Percentiles rank a stretch among this genome's conserved stretches.
phyloP scores from a whole-genome alignment of 106 monocot species.

The Amphibolis antarctica region DNA sequence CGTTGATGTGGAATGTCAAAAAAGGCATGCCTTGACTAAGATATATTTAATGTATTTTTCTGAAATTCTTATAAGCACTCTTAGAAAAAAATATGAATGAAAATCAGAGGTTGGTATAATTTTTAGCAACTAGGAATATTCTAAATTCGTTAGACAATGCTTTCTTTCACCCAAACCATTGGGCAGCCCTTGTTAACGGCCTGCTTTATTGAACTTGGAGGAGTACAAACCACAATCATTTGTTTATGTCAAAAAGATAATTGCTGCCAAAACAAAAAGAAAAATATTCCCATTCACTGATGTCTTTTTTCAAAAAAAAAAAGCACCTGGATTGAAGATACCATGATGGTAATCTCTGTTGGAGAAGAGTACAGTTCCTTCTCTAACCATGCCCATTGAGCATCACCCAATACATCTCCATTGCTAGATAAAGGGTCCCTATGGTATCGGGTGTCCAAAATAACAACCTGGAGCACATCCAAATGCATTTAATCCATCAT shows the following conservation, averaged over 20 bases:
- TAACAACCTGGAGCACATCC: conserved; percentile 44
- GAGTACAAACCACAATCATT: not conserved
- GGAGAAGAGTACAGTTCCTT: conserved; percentile 47
- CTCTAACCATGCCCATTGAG: conserved; percentile 75
- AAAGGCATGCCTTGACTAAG: too few relatives aligned
- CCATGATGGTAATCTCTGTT: conserved; percentile 75
- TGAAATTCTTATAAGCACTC: too few relatives aligned
- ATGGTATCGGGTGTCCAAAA: conserved; percentile 85
- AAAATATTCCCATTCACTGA: not conserved
- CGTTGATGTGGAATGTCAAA: too few relatives aligned
- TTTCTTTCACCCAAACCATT: too few relatives aligned
- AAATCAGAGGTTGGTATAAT: too few relatives aligned
- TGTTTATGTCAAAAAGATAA: not conserved
- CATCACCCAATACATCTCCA: conserved; percentile 61
- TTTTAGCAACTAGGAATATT: too few relatives aligned
- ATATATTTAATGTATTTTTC: too few relatives aligned
- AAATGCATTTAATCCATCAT: not conserved
- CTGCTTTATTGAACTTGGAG: too few relatives aligned
- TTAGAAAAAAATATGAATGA: too few relatives aligned
- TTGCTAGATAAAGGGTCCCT: conserved; percentile 67
- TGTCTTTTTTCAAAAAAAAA: not conserved
- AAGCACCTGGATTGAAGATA: conserved; percentile 74
- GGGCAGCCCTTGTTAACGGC: too few relatives aligned
- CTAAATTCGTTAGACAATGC: too few relatives aligned
- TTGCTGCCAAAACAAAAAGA: not conserved